These are phyloP conservation scores for Coemansia sp. DNA, from an alignment of 192 early-diverging fungal genomes.

Conservation along the genomic window DNA sequence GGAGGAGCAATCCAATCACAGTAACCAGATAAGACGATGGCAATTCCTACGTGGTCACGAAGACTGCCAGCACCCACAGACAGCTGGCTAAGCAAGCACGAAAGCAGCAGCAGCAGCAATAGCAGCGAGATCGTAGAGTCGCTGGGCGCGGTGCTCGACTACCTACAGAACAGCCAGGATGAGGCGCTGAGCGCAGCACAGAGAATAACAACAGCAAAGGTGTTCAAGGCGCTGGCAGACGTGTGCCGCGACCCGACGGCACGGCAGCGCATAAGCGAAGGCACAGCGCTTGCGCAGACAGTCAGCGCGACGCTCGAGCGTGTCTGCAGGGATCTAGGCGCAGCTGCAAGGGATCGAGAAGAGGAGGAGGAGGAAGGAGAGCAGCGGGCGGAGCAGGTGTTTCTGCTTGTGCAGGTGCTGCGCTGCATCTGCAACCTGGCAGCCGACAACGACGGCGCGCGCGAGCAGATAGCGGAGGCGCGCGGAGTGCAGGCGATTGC, in stretches of 20 bases:
- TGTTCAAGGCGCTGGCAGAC: conserved; percentile 43
- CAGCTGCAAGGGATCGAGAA: not conserved
- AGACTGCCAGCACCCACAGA: conserved; percentile 1
- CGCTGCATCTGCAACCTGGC: conserved; percentile 49
- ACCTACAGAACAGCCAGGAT: conserved; percentile 4
- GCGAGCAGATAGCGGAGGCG: conserved; percentile 14
- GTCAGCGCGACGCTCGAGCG: conserved; percentile 22
- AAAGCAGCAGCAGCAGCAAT: not conserved
- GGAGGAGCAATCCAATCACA: no score
- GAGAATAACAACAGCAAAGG: conserved; percentile 27
- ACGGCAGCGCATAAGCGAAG: conserved; percentile 17
- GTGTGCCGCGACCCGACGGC: conserved; percentile 14
- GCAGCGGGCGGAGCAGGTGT: conserved; percentile 30
- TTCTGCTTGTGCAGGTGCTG: conserved; percentile 37
- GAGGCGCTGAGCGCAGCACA: conserved; percentile 6
- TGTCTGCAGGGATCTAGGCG: not conserved
- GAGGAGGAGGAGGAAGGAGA: not conserved
- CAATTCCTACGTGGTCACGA: conserved; percentile 3
- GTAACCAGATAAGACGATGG: not conserved
- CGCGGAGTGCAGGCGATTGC: conserved; percentile 18
- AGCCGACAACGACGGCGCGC: conserved; percentile 37
- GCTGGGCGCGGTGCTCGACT: conserved; percentile 6
- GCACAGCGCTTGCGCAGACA: conserved; percentile 6
- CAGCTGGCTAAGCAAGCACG: conserved; percentile 1
- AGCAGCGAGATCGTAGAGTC: not conserved